Evolutionary conservation across 108 stramenopile species (phyloP), one percentile per base, ranked within the genome.

Genomic region (Ochromonas danica): DNA sequence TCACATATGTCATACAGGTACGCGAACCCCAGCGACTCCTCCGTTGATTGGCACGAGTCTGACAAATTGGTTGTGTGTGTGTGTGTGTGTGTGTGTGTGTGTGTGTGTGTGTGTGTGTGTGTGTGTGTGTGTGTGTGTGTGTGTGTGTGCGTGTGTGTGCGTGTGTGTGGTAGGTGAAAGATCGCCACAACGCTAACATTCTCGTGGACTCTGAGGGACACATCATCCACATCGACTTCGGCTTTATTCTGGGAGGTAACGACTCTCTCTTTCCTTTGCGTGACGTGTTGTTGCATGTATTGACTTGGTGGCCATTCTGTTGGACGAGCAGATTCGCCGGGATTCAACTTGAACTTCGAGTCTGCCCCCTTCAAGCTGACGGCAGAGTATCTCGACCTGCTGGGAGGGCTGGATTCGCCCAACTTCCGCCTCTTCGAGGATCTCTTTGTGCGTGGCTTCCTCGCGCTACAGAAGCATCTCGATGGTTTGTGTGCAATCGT

Each of bases 161-260:
- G n/a, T n/a, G n/a, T n/a, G n/a, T n/a, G n/a, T 0, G 35, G 2
- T 31, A 83, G 81, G 84, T 87, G 80, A 98, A 98, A 79, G 97
- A 98, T 77, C 79, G 97, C 6, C 97, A 98, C 88, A 98, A 98
- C 83, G 96, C 93, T 30, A 98, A 98, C 79, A 94, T 98, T 45
- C 79, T 98, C 74, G 81, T 98, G 79, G 94, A 95, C 84, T 90
- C 92, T 0, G 65, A 81, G 3, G 89, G 89, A 0, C 87, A 85
- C 40, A 70, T 90, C 10, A 89, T 94, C 10, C 97, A 98, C 87
- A 98, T 98, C 72, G 97, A 98, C 83, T 98, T 94, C 84, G 97
- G 97, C 2, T 98, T 91, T 81, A 96, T 98, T 28, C 88, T 98
- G 0, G 97, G 97, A 6, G 91, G 45, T 51, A 51, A 14, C 6